phyloP scores from a whole-genome alignment of 2,329 filamentous ascomycete species.

The Penicillium sp. region DNA sequence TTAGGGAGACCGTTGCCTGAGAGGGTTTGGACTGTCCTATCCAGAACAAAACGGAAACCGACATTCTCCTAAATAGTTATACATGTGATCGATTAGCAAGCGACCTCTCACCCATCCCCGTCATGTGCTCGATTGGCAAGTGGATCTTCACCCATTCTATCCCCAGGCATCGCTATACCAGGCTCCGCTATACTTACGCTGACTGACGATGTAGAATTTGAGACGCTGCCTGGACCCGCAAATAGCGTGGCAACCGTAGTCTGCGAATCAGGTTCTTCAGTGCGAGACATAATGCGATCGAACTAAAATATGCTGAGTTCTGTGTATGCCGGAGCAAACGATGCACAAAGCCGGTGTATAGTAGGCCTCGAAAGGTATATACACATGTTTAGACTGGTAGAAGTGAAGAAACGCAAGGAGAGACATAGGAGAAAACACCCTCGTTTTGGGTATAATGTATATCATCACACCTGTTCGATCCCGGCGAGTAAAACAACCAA shows the following conservation, averaged over 20 bases:
- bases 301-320: constrained; percentile 6
- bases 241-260: constrained; percentile 36
- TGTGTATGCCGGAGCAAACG: background rate
- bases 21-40: constrained; percentile 67
- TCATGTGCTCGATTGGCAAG: background rate
- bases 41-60: constrained; percentile 35
- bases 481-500: constrained; percentile 4
- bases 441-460: constrained; percentile 5
- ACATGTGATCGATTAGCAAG: background rate
- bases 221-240: constrained; percentile 30
- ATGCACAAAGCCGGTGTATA: constrained; percentile 2
- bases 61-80: constrained; percentile 25
- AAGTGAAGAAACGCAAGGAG: background rate
- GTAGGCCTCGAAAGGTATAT: constrained; percentile 1
- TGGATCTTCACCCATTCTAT: background rate
- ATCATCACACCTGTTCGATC: constrained; percentile 3
- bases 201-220: constrained; percentile 30
- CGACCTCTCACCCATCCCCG: background rate
- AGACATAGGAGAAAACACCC: background rate
- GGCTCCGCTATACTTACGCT: constrained; percentile 31
- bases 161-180: background rate
- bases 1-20: constrained; percentile 61
- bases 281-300: constrained; percentile 14
- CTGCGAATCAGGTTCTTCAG: constrained; percentile 22
- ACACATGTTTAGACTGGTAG: constrained; percentile 2